A percentile compares a stretch with the other conserved stretches of the same genome.
Conservation (phyloP, 495 filamentous ascomycete genomes). For the Neurospora intermedia region DNA sequence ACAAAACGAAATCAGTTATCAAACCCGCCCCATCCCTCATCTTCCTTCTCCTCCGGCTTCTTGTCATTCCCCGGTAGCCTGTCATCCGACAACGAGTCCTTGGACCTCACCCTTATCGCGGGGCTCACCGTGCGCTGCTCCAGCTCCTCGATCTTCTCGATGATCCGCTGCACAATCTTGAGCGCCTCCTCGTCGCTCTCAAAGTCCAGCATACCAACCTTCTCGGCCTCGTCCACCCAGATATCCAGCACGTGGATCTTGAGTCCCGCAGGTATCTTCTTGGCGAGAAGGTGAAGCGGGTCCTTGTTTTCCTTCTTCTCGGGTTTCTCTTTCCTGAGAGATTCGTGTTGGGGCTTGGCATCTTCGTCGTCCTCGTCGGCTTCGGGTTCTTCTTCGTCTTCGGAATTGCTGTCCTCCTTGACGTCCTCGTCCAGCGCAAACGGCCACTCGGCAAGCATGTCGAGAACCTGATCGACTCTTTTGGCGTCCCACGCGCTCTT, state of each 20-base stretch:
- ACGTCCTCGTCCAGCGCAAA: constrained; percentile 30
- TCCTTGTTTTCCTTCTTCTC: not conserved
- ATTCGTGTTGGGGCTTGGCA: constrained; percentile 14
- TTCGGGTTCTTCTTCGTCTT: not conserved
- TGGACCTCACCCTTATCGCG: constrained; percentile 57
- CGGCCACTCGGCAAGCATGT: constrained; percentile 33
- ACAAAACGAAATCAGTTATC: constrained; percentile 34
- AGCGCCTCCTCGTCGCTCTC: constrained; percentile 26
- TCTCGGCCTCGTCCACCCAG: constrained; percentile 78
- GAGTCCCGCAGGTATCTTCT: constrained; percentile 61
- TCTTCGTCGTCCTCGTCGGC: constrained; percentile 4
- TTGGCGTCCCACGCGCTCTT: constrained; percentile 20
- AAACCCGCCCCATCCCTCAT: constrained; percentile 62
- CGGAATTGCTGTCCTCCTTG: constrained; percentile 12
- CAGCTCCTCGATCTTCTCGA: constrained; percentile 27
- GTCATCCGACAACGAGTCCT: constrained; percentile 65
- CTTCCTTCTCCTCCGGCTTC: constrained; percentile 26
- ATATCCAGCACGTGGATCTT: constrained; percentile 84
- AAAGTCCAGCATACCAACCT: constrained; percentile 43
- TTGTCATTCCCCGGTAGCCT: constrained; percentile 46
- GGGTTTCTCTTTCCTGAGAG: not conserved
- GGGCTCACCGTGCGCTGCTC: constrained; percentile 51
- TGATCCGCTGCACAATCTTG: constrained; percentile 26
- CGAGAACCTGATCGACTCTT: constrained; percentile 27
- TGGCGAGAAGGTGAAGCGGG: constrained; percentile 16